Conservation (phyloP, 1,284 basidiomycete species). For the Wolfiporia cocos region DNA sequence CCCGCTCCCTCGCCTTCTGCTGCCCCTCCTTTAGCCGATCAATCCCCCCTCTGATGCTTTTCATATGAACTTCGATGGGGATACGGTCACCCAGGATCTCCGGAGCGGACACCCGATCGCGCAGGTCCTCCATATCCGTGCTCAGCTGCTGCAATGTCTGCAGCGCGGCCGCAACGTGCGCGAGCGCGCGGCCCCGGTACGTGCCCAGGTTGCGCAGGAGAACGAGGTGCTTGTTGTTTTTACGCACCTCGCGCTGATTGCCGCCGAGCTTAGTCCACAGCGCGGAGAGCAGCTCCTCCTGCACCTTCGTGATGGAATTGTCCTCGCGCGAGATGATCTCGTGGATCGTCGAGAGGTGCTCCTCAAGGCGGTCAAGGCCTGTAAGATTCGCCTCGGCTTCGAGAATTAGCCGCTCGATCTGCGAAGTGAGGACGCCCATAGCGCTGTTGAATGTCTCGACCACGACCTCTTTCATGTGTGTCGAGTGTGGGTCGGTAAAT, state of each 20-base stretch:
- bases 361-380: slow-evolving; percentile 55
- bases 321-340: slow-evolving; percentile 56
- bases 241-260: slow-evolving; percentile 40
- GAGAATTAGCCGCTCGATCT: slow-evolving; percentile 49
- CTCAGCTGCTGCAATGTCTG: slow-evolving; percentile 55
- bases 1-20: slow-evolving; percentile 28
- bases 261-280: slow-evolving; percentile 67
- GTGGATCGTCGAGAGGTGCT: slow-evolving; percentile 46
- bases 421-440: slow-evolving; percentile 49
- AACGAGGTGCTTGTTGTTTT: slow-evolving; percentile 41
- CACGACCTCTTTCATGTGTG: slow-evolving; percentile 37
- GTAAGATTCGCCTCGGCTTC: slow-evolving; percentile 52
- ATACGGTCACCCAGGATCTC: slow-evolving; percentile 49
- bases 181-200: slow-evolving; percentile 53
- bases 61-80: slow-evolving; percentile 67
- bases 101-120: slow-evolving; percentile 61
- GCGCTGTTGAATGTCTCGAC: slow-evolving; percentile 49
- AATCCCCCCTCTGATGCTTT: slow-evolving; percentile 57
- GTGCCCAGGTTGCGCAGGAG: slow-evolving; percentile 47
- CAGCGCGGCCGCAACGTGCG: slow-evolving; percentile 56
- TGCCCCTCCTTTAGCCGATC: slow-evolving; percentile 57
- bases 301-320: slow-evolving; percentile 33
- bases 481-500: slow-evolving; percentile 25
- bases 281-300: slow-evolving; percentile 49
- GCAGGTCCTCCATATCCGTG: slow-evolving; percentile 67